Evolutionary conservation across 2,329 filamentous ascomycete genomes (phyloP).

Genomic region (Colletotrichum salicis): DNA sequence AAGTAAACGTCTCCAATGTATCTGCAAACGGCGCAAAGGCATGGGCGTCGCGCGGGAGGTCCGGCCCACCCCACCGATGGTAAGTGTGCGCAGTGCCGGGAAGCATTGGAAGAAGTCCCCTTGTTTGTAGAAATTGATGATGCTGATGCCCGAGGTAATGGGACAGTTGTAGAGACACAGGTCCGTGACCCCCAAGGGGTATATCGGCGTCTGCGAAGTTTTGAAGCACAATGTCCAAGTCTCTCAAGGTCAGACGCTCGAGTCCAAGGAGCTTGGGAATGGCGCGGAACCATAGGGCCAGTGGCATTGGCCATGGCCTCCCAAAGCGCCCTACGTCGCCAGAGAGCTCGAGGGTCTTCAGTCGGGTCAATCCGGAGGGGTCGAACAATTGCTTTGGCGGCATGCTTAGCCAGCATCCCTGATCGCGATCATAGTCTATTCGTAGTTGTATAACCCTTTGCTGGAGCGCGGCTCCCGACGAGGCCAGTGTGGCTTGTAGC

Average conservation of each 20-base stretch:
- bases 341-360: neutral
- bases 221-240: accelerated
- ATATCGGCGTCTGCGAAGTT: neutral
- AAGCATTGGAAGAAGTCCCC: neutral
- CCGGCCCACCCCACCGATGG: neutral
- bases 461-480: neutral
- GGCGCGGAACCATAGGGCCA: neutral
- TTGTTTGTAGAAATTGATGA: no score
- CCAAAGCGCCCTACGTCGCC: neutral
- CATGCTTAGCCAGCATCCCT: neutral
- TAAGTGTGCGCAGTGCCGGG: neutral
- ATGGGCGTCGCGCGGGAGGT: neutral
- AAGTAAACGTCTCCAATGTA: neutral
- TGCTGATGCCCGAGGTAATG: no score
- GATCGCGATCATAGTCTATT: neutral
- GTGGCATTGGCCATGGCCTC: neutral
- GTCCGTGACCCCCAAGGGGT: neutral
- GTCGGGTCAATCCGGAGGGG: neutral
- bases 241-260: neutral
- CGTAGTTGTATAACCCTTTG: neutral
- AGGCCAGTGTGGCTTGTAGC: neutral
- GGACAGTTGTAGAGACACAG: neutral
- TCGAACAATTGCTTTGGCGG: neutral
- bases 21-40: neutral
- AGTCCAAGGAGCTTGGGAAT: neutral